Base-by-base conservation (phyloP, 139 green algal species). In the Parachlorella kessleri region DNA sequence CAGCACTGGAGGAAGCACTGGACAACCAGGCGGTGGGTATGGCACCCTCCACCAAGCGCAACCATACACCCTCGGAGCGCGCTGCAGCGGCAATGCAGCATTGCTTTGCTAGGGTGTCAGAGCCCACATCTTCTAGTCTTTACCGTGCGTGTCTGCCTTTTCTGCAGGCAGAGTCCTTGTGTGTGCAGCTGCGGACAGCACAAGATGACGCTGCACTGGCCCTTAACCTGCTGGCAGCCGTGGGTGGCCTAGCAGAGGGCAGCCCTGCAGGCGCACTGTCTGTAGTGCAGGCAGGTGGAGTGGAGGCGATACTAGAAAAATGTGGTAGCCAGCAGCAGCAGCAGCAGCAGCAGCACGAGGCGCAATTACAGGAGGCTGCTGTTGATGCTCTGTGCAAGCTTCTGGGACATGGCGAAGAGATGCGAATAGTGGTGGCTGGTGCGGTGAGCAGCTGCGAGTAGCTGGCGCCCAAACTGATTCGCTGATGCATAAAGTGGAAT, bases 331-430 rank as follows among this genome's bases (percentile, higher is more conserved):
- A n/a, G n/a, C n/a, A 68, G 23, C 24, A 68, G 63, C 14, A 33
- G 24, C 24, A 30, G 63, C 24, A 68, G 63, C 24, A 30, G 63
- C 63, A 68, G 63, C 14, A 24, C n/a, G 42, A 74, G 42, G 64
- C 69, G 66, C 41, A n/a, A n/a, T n/a, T 85, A 26, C 71, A 75
- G 14, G 80, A 85, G 53, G 80, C 73, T 2, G 80, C 80, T 4
- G 36, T 59, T 37, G 80, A 85, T 36, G 63, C 37, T n/a, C 42
- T 75, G 26, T 85, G 80, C 65, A 81, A 81, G 36, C 64, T 85
- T 6, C 48, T 59, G 48, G 48, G 48, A 14, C 48, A 73, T 55
- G 5, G 59, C 63, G 8, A 72, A 36, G 68, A 55, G 73, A 14
- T 33, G 41, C 3, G 66, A 59, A 18, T 28, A 18, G 48, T 28